These are phyloP conservation scores for Gonium pectorale DNA, from an alignment of 139 green algal genomes.

Conservation along the genomic window DNA sequence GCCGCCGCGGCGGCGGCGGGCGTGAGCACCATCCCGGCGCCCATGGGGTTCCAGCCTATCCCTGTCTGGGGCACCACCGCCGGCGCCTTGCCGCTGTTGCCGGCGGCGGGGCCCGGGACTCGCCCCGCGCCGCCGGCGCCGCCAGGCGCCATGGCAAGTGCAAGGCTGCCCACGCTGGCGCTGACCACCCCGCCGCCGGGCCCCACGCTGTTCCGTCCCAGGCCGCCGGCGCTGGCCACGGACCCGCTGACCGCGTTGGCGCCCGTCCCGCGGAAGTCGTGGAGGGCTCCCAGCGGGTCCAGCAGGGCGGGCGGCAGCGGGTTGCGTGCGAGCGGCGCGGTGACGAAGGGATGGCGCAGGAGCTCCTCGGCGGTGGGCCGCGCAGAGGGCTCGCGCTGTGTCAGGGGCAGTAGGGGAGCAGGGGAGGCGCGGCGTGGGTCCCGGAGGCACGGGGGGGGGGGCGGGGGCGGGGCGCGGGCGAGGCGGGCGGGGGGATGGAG, in stretches of 20 bases:
- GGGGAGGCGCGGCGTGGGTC: not conserved
- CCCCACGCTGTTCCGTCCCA: not conserved
- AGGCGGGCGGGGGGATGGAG: not conserved
- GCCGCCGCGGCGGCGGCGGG: not conserved
- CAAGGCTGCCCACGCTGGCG: not conserved
- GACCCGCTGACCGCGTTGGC: no score
- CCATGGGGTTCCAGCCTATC: not conserved
- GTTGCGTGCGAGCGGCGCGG: not conserved
- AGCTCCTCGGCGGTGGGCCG: conserved; percentile 68
- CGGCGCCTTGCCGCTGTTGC: not conserved
- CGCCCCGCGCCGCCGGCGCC: no score
- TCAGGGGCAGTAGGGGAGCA: no score
- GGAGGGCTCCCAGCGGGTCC: conserved; percentile 1
- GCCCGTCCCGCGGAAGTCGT: not conserved
- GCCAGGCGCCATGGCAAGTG: no score
- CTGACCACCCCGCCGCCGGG: not conserved
- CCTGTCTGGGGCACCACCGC: not conserved
- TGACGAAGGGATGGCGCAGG: conserved; percentile 76
- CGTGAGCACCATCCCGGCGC: not conserved
- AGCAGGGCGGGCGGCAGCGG: conserved; percentile 18
- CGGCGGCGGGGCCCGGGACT: no score
- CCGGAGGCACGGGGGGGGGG: not conserved
- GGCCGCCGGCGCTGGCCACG: conserved; percentile 2
- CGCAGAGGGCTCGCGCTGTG: conserved; percentile 60
- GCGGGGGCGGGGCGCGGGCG: not conserved